Evolutionary conservation across 139 green algal species (phyloP), one percentile per base, ranked within the genome.

Genomic region (Chlamydomonas schloesseri): DNA sequence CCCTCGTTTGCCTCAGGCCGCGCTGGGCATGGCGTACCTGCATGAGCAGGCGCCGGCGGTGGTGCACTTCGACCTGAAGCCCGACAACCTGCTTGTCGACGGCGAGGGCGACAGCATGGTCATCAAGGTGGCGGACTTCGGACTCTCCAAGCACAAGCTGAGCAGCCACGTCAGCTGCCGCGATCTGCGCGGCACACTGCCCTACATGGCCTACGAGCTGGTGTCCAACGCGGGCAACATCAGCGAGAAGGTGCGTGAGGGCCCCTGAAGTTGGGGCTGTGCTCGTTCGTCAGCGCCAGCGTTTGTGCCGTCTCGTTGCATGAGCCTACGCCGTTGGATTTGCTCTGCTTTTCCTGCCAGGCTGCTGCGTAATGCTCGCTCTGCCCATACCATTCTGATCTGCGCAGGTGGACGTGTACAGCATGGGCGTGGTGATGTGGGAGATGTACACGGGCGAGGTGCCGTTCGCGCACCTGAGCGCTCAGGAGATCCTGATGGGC

Each of bases 31-130:
- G 93, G 94, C 95, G 0, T 99, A 98, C 93, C 93, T 99, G 33
- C 96, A 98, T 89, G 91, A 94, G 55, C 92, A 95, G 87, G 69
- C 74, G 4, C 89, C 89, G 3, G 89, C 89, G n/a, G 92, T 99
- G 29, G 96, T 99, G 34, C 97, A 99, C 90, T 98, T 99, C 84
- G 97, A 99, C 87, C 95, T 99, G 50, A 92, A 98, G 92, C 94
- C 94, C 17, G 97, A 99, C 91, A 99, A 99, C 92, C 89, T 99
- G 85, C 94, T 99, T 79, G 91, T 99, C 46, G 97, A 97, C 50
- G 92, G 90, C 20, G 88, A 94, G 81, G 88, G 81, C 13, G 83
- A 90, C 74, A 84, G 33, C 28, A 82, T 91, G 85, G 64, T 87
- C 15, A 82, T 92, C 82, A 92, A 92, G 86, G 94, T 98, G 3